Evolutionary conservation across 495 filamentous ascomycete species (phyloP).

Genomic region (Penicillium flavigenum): DNA sequence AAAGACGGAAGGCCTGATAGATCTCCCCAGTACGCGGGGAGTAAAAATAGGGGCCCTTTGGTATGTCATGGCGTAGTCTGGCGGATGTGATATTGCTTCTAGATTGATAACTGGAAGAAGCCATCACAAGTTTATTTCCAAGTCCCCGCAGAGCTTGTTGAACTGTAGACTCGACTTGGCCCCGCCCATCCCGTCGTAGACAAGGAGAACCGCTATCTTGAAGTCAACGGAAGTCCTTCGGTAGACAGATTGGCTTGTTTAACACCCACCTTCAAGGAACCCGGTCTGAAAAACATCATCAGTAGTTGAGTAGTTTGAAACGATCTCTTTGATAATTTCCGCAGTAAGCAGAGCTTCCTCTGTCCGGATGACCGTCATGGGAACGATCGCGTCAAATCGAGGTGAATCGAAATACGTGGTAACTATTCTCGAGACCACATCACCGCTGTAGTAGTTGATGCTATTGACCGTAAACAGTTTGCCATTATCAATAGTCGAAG

Average conservation of each 20-base stretch:
- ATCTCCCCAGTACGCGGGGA: conserved; percentile 37
- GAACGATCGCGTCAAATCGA: conserved; percentile 29
- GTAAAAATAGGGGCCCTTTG: conserved; percentile 51
- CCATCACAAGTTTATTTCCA: conserved; percentile 12
- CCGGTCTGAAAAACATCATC: conserved; percentile 47
- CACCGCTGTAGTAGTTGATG: conserved; percentile 42
- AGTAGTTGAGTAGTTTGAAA: conserved; percentile 27
- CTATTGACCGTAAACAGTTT: conserved; percentile 41
- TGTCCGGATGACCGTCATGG: conserved; percentile 41
- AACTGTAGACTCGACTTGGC: conserved; percentile 5
- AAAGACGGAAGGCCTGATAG: conserved; percentile 42
- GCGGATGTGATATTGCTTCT: conserved; percentile 4
- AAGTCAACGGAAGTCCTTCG: background rate
- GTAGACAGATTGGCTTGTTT: background rate
- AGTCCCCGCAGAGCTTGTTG: background rate
- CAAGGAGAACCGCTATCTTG: conserved; percentile 6
- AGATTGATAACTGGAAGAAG: conserved; percentile 11
- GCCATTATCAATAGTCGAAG: conserved; percentile 36
- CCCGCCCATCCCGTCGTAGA: conserved; percentile 10
- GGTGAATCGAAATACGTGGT: conserved; percentile 23
- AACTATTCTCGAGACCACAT: conserved; percentile 17
- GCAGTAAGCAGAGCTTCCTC: conserved; percentile 13
- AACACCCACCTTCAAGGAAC: conserved; percentile 34
- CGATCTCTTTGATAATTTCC: conserved; percentile 20
- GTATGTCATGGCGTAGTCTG: conserved; percentile 23